These are phyloP conservation scores for Penicillium samsonianum DNA, from an alignment of 495 filamentous ascomycete genomes.

Conservation along the genomic window DNA sequence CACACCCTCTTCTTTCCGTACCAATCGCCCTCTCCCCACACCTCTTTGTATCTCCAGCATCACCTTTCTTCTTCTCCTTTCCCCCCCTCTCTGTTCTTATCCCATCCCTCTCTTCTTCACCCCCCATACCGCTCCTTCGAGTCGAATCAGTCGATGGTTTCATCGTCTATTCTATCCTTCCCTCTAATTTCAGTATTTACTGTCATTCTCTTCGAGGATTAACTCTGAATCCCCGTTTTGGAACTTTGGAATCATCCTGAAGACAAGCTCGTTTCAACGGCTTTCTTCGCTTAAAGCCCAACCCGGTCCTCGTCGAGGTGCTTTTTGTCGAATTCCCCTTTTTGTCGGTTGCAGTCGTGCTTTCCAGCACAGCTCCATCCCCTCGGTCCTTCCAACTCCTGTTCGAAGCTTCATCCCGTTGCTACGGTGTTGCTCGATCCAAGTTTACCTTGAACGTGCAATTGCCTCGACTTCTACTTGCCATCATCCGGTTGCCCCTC, in stretches of 20 bases:
- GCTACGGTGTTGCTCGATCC: conserved; percentile 27
- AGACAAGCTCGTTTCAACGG: conserved; percentile 13
- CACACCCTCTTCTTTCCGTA: conserved; percentile 15
- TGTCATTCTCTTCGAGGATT: conserved; percentile 47
- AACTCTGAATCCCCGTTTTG: conserved; percentile 19
- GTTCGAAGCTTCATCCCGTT: conserved; percentile 36
- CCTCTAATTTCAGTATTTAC: conserved; percentile 28
- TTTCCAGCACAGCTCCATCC: conserved; percentile 30
- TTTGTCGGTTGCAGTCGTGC: conserved; percentile 19
- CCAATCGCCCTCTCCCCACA: conserved; percentile 28
- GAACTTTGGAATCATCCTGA: conserved; percentile 9
- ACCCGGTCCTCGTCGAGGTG: conserved; percentile 14
- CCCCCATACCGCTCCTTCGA: conserved; percentile 42
- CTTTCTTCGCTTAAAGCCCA: conserved; percentile 16
- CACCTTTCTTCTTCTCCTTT: conserved; percentile 36
- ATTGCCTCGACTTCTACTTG: conserved; percentile 21
- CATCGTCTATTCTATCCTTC: conserved; percentile 32
- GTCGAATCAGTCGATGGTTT: conserved; percentile 31
- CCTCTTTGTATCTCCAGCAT: conserved; percentile 36
- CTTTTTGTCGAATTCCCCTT: conserved; percentile 12
- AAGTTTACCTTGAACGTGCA: conserved; percentile 19
- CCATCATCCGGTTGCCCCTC: conserved; percentile 13
- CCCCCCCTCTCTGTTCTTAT: conserved; percentile 18
- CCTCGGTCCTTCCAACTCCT: conserved; percentile 42
- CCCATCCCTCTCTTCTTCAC: conserved; percentile 21